Evolutionary conservation across 1,284 basidiomycete species (phyloP).

Genomic region (Pholiota adiposa): DNA sequence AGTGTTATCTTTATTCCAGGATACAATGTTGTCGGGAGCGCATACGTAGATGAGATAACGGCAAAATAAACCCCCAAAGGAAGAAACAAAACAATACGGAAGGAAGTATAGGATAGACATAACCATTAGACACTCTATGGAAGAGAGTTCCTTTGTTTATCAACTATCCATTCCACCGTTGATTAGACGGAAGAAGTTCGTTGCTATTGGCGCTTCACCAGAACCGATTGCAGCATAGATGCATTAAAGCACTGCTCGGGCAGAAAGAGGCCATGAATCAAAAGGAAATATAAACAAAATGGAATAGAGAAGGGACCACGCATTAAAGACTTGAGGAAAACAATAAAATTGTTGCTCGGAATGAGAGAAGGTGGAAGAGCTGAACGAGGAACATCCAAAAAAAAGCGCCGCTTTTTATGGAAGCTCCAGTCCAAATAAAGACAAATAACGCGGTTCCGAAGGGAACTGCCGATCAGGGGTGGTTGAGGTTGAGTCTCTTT

Average conservation of each 20-base stretch:
- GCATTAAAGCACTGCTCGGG: conserved; percentile 62
- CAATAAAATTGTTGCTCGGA: background rate
- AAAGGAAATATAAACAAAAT: conserved; percentile 7
- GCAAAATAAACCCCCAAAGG: too few relatives aligned
- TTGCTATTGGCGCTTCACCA: conserved; percentile 69
- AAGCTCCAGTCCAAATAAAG: conserved; percentile 14
- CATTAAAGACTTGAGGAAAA: background rate
- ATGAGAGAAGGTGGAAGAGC: conserved; percentile 2
- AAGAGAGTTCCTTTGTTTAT: conserved; percentile 35
- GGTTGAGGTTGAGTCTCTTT: background rate
- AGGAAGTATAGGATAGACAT: conserved; percentile 33
- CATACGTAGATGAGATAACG: too few relatives aligned
- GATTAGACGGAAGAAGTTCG: conserved; percentile 49
- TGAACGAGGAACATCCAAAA: background rate
- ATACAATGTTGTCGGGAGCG: too few relatives aligned
- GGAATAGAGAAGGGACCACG: conserved; percentile 3
- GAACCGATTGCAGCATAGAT: conserved; percentile 72
- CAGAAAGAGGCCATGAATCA: conserved; percentile 63
- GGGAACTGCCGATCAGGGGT: conserved; percentile 3
- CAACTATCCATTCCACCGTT: conserved; percentile 50
- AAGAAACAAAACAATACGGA: background rate
- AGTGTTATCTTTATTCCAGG: too few relatives aligned
- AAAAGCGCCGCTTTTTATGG: background rate
- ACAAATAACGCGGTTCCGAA: conserved; percentile 26
- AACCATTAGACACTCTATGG: conserved; percentile 34